Conservation (phyloP, 116 monocot species). For the Zostera marina region DNA sequence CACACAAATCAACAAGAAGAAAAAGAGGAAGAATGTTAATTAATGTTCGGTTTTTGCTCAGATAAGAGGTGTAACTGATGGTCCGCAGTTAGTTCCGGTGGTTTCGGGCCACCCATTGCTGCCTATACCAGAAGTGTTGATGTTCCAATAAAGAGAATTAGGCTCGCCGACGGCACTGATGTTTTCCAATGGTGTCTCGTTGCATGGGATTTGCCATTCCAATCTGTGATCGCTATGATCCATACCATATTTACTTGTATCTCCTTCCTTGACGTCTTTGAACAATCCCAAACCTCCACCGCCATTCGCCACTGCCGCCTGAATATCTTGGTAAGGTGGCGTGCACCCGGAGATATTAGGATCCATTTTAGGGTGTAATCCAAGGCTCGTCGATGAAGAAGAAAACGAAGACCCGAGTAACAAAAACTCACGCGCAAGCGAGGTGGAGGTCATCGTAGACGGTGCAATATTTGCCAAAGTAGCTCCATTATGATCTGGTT, state of each 20-base stretch:
- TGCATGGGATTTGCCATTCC: conserved; percentile 20
- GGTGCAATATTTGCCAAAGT: neutral
- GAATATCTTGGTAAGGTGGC: conserved; percentile 7
- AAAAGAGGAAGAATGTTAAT: neutral
- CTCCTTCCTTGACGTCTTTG: conserved; percentile 27
- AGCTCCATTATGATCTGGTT: neutral
- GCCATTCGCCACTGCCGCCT: neutral
- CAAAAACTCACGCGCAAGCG: conserved; percentile 11
- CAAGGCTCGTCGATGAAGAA: conserved; percentile 3
- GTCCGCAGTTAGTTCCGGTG: conserved; percentile 19
- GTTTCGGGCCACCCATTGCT: conserved; percentile 7
- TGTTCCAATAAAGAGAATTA: conserved; percentile 16
- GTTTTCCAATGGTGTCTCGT: conserved; percentile 10
- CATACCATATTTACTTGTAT: neutral
- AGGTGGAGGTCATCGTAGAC: neutral
- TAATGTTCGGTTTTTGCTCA: conserved; percentile 1
- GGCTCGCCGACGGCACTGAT: neutral
- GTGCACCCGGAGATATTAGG: neutral
- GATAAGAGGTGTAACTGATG: conserved; percentile 43
- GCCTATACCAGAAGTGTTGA: conserved; percentile 1
- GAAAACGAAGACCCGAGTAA: conserved; percentile 18
- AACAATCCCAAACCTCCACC: conserved; percentile 10
- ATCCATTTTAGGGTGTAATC: conserved; percentile 11
- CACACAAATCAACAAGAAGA: conserved; percentile 3
- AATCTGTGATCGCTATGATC: neutral